A percentile compares a stretch with the other conserved stretches of the same genome.
Conservation (phyloP, 768 basidiomycete genomes). For the Boletus reticuloceps region DNA sequence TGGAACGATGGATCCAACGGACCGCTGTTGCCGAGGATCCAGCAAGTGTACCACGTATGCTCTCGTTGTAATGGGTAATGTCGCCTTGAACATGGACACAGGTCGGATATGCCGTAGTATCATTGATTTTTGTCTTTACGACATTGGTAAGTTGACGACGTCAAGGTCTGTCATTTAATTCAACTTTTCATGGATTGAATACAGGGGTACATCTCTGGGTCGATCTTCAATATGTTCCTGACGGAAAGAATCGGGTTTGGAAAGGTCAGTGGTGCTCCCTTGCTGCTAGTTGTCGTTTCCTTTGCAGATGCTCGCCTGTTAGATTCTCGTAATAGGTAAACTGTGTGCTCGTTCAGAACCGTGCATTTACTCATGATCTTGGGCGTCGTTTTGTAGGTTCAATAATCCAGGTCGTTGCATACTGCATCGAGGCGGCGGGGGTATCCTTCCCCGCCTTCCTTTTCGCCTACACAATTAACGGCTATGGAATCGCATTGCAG, state of each 20-base stretch:
- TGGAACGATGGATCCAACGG: constrained; percentile 14
- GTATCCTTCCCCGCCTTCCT: not conserved
- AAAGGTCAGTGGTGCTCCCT: constrained; percentile 24
- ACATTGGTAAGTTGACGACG: constrained; percentile 33
- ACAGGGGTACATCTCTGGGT: constrained; percentile 43
- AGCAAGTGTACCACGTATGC: constrained; percentile 8
- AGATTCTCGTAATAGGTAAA: constrained; percentile 40
- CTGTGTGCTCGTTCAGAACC: constrained; percentile 32
- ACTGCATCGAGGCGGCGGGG: not conserved
- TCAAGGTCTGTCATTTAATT: constrained; percentile 13
- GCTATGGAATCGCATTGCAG: constrained; percentile 5
- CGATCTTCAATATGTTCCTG: constrained; percentile 42
- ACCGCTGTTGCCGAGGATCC: constrained; percentile 8
- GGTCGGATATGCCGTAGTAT: constrained; percentile 50
- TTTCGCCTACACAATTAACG: constrained; percentile 1
- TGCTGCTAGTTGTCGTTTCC: not conserved
- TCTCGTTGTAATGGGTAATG: not conserved
- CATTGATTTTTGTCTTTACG: constrained; percentile 52
- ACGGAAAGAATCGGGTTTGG: constrained; percentile 42
- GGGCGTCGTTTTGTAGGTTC: not conserved
- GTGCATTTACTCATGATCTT: constrained; percentile 21
- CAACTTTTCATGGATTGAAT: not conserved
- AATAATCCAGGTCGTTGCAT: constrained; percentile 1
- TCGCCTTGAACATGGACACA: constrained; percentile 13
- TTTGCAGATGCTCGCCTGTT: not conserved